Base-by-base conservation (phyloP, 164 flowering plant species). In the Vitis amurensis region DNA sequence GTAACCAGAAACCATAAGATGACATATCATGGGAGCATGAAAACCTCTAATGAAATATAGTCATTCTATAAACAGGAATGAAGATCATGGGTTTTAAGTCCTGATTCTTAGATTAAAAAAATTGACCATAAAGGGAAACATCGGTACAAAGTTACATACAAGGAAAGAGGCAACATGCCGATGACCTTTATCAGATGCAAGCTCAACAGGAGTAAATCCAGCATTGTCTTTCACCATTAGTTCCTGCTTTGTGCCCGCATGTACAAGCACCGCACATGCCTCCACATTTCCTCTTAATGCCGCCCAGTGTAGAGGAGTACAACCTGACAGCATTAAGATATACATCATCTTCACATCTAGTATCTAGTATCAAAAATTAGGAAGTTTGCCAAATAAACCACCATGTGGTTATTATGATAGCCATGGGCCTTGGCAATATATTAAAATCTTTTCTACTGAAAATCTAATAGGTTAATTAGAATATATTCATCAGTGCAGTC, bases 291-390 rank as follows among this genome's bases (percentile, higher is more conserved):
- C 99, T 83, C 87, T 80, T 72, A 91, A 44, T 59, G 90, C 97
- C 72, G 98, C 97, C 99, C 98, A 95, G 70, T 92, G 98, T 81
- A 95, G 78, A 31, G 99, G 98, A 16, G 98, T 95, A 76, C 97
- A 92, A 51, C 99, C 98, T 95, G 71, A 66, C n/a, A 71, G 30
- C 57, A 79, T 23, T 48, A 13, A 37, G 17, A 71, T 14, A 14
- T 60, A 30, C 11, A 59, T 50, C 37, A 69, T 5, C 16, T 50
- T 23, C n/a, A 48, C 9, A 9, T 15, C 16, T 9, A 14, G 8
- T 16, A 50, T 4, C 27, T 23, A 23, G 2, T 23, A 0, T 23
- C 27, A 23, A 23, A 23, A 23, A 23, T 23, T 23, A 23, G 27
- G 27, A 11, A 59, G 49, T 9, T 29, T 13, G 5, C n/a, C n/a